Evolutionary conservation across 176 grass and related monocot genomes (phyloP).

Genomic region (Carex littledalei): DNA sequence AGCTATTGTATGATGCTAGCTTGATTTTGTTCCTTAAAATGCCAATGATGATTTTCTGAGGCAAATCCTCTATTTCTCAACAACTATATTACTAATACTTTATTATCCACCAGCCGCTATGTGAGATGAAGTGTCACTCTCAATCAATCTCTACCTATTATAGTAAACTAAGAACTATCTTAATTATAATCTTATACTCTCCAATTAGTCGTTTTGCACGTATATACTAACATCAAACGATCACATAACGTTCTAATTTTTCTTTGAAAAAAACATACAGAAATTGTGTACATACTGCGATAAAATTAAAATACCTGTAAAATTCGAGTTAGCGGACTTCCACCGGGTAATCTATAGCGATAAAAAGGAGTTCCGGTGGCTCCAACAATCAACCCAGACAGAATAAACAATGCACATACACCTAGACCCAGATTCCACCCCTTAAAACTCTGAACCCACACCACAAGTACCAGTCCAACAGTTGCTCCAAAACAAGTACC

Average conservation of each 20-base stretch:
- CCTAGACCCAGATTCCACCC: conserved; percentile 38
- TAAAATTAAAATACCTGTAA: conserved; percentile 20
- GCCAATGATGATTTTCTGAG: too few species aligned
- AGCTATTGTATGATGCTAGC: too few species aligned
- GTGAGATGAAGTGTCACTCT: neutral
- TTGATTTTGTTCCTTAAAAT: too few species aligned
- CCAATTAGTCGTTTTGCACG: neutral
- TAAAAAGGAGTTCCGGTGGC: conserved; percentile 29
- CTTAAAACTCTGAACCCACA: conserved; percentile 31
- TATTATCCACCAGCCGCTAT: neutral
- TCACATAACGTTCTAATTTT: neutral
- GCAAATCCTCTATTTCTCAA: too few species aligned
- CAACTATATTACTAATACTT: neutral
- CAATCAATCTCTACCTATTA: neutral
- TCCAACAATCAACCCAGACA: conserved; percentile 19
- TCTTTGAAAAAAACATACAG: neutral
- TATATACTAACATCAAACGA: neutral
- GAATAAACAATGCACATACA: conserved; percentile 20
- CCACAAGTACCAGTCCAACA: conserved; percentile 27
- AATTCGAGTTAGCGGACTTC: conserved; percentile 34
- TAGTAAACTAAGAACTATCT: neutral
- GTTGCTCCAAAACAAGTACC: conserved; percentile 30
- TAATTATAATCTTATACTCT: neutral
- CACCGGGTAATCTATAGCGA: conserved; percentile 19
- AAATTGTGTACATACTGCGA: neutral